Evolutionary conservation across 768 basidiomycete genomes (phyloP).

Genomic region (Lactarius vividus): DNA sequence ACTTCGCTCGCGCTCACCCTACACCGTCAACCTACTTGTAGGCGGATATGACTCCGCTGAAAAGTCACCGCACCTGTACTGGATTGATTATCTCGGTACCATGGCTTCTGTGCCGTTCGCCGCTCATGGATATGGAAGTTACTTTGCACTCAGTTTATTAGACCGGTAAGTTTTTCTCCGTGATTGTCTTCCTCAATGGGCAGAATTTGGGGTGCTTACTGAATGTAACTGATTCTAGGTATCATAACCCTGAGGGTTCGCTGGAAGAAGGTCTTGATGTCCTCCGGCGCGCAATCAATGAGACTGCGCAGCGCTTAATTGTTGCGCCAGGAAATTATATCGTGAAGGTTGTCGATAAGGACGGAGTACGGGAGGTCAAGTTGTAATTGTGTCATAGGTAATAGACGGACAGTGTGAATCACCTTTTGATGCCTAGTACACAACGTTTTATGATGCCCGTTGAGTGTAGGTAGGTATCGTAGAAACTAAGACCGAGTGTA

Average conservation of each 20-base stretch:
- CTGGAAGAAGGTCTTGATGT: slow-evolving; percentile 84
- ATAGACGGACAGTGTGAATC: not conserved
- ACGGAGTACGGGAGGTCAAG: slow-evolving; percentile 81
- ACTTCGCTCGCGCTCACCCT: slow-evolving; percentile 82
- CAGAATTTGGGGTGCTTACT: slow-evolving; percentile 6
- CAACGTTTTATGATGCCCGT: not conserved
- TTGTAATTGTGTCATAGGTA: slow-evolving; percentile 34
- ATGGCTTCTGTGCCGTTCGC: slow-evolving; percentile 86
- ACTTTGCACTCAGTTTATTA: slow-evolving; percentile 88
- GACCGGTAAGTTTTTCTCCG: slow-evolving; percentile 62
- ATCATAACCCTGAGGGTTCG: slow-evolving; percentile 85
- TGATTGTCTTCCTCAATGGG: not conserved
- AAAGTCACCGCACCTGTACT: slow-evolving; percentile 76
- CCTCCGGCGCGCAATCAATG: slow-evolving; percentile 81
- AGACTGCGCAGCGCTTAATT: slow-evolving; percentile 80
- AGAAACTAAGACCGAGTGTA: not conserved
- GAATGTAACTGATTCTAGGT: slow-evolving; percentile 44
- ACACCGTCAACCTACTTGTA: slow-evolving; percentile 88
- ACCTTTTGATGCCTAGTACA: not conserved
- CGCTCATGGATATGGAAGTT: slow-evolving; percentile 93
- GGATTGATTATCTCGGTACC: slow-evolving; percentile 96
- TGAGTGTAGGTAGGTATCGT: not conserved
- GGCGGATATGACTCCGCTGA: slow-evolving; percentile 88
- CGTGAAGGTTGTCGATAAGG: slow-evolving; percentile 89
- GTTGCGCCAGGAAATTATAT: slow-evolving; percentile 81